Base-by-base conservation (phyloP, 768 basidiomycete species). In the Calocera viscosa region DNA sequence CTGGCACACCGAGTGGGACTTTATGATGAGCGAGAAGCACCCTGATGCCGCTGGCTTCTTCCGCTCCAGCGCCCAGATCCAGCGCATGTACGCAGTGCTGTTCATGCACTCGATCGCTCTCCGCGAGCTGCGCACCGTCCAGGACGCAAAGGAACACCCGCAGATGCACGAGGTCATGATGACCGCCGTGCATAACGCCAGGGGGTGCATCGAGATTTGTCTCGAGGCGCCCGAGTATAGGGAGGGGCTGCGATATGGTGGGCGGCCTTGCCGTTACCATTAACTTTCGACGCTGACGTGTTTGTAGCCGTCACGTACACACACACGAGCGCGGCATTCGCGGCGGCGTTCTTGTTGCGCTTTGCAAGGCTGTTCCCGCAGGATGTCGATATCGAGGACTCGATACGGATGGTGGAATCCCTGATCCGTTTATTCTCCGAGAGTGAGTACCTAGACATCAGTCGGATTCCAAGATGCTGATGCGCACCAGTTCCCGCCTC, bases 241-340 rank as follows among this genome's bases (percentile, higher is more conserved):
- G 10, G 49, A 71, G 32, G 70, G 69, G 1, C 64, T 71, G 47
- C 65, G 66, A 16, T 71, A 65, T 67, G 70, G 70, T 70, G 24
- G 16, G 70, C 34, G 2, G 1, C 19, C 22, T 40, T 14, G 11
- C 34, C 22, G 24, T 63, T 22, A 28, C 41, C 11, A 11, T 49
- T 19, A 12, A 26, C 22, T 41, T 28, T 24, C 33, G 34, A 26
- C 26, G 22, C 49, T 43, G 19, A 43, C 30, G 35, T 26, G 11
- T 7, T 1, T 7, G 33, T 26, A 67, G 49, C 68, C 40, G 70
- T 71, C n/a, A 66, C 70, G 26, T 71, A 71, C 64, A 71, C 70
- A 11, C 70, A 70, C 67, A 71, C 68, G n/a, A 69, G 70, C 43
- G 70, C 69, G 26, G 70, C 70, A 7, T 70, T 71, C 43, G 69